Evolutionary conservation across 208 protist genomes (phyloP), one percentile per base, ranked within the genome.

Genomic region (Acanthamoeba sp.): DNA sequence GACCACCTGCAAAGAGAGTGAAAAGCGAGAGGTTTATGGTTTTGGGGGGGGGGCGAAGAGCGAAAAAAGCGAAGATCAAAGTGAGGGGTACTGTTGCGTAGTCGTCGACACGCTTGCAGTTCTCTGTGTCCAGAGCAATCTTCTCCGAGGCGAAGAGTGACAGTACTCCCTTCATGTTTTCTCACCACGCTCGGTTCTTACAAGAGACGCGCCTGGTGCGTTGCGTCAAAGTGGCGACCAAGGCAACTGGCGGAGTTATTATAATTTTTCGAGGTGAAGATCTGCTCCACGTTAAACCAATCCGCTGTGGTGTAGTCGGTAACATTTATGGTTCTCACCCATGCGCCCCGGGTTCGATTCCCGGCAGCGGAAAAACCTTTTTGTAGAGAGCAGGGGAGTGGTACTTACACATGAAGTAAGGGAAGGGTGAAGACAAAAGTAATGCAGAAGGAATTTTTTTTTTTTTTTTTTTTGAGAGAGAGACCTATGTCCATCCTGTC

Each of bases 251-350:
- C n/a, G n/a, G n/a, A n/a, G n/a, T n/a, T n/a, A 50, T 50, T 16
- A 50, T 50, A 50, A 50, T 50, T 50, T 50, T 16, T 50, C 12
- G 45, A 50, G 12, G 3, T 12, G 7, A 12, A 50, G 3, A 50
- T 16, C 45, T 12, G 12, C 12, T 50, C 45, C 45, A 50, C 45
- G 45, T 69, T 36, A 20, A 59, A 62, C 66, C 66, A 78, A 78
- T 91, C 84, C 84, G 84, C 84, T 69, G 84, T 91, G 84, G 84
- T 91, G 84, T 91, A 91, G 84, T 91, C 84, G 84, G 84, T 91
- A 91, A 91, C 84, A 91, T 91, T 91, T 91, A 91, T 91, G 84
- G 84, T 91, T 91, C 84, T 91, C 84, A 91, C 84, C 84, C 84
- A 91, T 91, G 50, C 84, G 84, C 84, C 84, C 84, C 84, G 84